Evolutionary conservation across 441 rosid genomes (phyloP), one percentile per base, ranked within the genome.

Genomic region (Arabidopsis hybrid): DNA sequence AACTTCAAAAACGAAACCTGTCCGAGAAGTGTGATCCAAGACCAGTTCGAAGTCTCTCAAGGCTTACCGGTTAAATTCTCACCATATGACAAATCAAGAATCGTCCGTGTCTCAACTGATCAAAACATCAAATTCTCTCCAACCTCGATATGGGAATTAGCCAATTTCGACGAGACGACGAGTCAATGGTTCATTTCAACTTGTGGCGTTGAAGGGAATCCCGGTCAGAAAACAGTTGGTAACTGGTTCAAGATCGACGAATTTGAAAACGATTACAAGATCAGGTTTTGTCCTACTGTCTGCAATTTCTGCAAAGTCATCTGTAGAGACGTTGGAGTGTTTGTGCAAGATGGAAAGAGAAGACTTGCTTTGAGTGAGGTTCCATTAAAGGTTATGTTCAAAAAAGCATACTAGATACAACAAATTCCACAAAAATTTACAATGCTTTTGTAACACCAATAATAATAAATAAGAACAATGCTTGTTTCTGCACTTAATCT

Each of bases 201-300:
- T 11, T 83, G 83, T 8, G 93, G 93, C 34, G 83, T 75, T 8
- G 75, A 35, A 64, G 91, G 89, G 43, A 84, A 82, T 46, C 87
- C 93, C 0, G 90, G 91, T 2, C 76, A 3, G 8, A 42, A 32
- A 66, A 84, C 88, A 6, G 16, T 70, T 12, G 18, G 57, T 70
- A 85, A 84, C 67, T 86, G 89, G 89, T 84, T 85, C 74, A 86
- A 80, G 85, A 83, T 89, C 9, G 83, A 85, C 47, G 82, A 84
- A 78, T 17, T 57, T 7, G 86, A 71, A 7, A 36, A 60, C n/a
- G 71, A 79, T 38, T 85, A 84, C 85, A 89, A 89, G 83, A 81
- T 87, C 43, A 43, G 65, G 65, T 85, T 84, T 64, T 84, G 91
- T 52, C 93, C 93, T 13, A 35, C 81, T 0, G 94, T 85, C 32